Conservation (phyloP, 176 grass and related monocot species). For the Triticum turgidum region DNA sequence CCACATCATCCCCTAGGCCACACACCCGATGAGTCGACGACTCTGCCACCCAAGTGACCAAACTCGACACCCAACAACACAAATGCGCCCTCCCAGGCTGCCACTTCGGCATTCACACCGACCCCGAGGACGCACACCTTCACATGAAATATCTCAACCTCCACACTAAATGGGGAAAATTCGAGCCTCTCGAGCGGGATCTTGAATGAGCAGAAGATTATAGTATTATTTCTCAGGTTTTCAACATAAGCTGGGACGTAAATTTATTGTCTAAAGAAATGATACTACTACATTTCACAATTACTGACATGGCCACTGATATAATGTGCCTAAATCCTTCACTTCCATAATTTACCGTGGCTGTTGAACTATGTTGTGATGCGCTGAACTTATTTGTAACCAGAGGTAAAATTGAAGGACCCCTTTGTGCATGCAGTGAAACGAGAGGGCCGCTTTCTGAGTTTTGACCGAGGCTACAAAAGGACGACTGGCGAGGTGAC, state of each 20-base stretch:
- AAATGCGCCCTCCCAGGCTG: no score
- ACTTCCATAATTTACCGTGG: no score
- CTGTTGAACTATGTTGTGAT: no score
- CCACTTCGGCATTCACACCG: no score
- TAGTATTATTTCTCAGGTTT: background rate
- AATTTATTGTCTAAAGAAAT: background rate
- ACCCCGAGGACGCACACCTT: background rate
- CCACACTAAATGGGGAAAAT: no score
- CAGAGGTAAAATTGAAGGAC: no score
- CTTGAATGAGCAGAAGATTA: background rate
- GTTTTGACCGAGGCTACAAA: background rate
- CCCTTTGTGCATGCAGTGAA: background rate
- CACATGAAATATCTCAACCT: background rate
- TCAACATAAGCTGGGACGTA: background rate
- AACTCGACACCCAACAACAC: no score
- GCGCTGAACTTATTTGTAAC: no score
- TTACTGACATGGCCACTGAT: background rate
- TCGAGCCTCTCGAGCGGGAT: background rate
- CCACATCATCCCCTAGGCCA: no score
- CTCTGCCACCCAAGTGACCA: no score
- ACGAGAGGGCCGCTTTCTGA: slow-evolving; percentile 5
- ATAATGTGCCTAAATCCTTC: no score
- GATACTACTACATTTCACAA: background rate
- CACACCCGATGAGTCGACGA: no score
- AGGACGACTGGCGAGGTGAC: slow-evolving; percentile 34